These are phyloP conservation scores for Allantophomopsis cytisporea DNA, from an alignment of 2,329 filamentous ascomycete genomes.

Conservation along the genomic window DNA sequence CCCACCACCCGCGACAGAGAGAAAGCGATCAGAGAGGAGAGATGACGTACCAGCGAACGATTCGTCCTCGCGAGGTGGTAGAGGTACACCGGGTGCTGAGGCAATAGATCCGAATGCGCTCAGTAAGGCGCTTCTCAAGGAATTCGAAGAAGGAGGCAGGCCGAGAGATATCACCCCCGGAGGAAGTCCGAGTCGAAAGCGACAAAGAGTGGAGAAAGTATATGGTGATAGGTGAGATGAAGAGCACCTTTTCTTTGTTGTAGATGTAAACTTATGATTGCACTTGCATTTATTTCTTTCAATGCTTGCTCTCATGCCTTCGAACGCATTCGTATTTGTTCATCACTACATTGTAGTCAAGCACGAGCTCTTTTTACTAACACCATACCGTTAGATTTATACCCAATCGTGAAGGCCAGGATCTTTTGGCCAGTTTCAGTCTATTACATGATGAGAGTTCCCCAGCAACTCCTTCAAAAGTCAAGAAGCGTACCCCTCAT, in stretches of 20 bases:
- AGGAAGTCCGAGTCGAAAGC: slow-evolving; percentile 54
- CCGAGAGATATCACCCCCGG: slow-evolving; percentile 47
- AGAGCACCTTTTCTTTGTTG: slow-evolving; percentile 1
- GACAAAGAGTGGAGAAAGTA: slow-evolving; percentile 36
- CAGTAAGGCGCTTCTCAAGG: slow-evolving; percentile 41
- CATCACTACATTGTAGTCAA: too few relatives aligned
- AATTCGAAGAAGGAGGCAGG: slow-evolving; percentile 44
- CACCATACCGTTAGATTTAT: slow-evolving; percentile 56
- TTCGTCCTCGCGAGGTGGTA: slow-evolving; percentile 7
- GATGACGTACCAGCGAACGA: slow-evolving; percentile 8
- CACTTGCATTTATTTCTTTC: too few relatives aligned
- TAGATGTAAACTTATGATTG: too few relatives aligned
- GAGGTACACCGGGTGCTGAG: slow-evolving; percentile 7
- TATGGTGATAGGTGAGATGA: slow-evolving; percentile 38
- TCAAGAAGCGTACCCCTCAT: slow-evolving; percentile 73
- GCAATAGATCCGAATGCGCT: slow-evolving; percentile 37
- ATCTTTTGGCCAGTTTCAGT: slow-evolving; percentile 85
- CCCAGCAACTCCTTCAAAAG: slow-evolving; percentile 76
- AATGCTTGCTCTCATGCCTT: too few relatives aligned
- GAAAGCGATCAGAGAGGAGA: slow-evolving; percentile 16
- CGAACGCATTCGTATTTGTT: too few relatives aligned
- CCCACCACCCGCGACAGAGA: slow-evolving; percentile 15
- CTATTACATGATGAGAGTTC: slow-evolving; percentile 86
- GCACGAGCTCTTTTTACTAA: too few relatives aligned
- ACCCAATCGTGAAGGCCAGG: slow-evolving; percentile 83